Conservation (phyloP, 768 basidiomycete genomes). For the Phaeotremella fagi region DNA sequence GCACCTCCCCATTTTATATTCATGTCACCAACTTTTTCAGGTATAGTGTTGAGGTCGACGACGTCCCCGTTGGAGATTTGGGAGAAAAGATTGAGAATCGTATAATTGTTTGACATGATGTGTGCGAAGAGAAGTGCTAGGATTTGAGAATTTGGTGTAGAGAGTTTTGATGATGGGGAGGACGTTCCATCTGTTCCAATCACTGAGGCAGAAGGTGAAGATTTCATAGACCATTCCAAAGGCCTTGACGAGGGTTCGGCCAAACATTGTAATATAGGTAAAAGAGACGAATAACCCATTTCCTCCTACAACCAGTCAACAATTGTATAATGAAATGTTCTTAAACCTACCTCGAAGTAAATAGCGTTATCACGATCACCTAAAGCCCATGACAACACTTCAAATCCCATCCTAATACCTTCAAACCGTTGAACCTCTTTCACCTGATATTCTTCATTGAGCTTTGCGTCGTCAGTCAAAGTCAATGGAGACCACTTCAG, state of each 20-base stretch:
- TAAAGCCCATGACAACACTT: slow-evolving; percentile 29
- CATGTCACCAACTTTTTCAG: slow-evolving; percentile 10
- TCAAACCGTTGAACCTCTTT: slow-evolving; percentile 37
- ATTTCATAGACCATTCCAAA: neutral
- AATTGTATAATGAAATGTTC: neutral
- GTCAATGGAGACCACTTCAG: no score
- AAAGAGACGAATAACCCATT: slow-evolving; percentile 4
- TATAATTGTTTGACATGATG: slow-evolving; percentile 40
- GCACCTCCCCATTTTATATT: slow-evolving; percentile 9
- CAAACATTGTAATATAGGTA: slow-evolving; percentile 3
- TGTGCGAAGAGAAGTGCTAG: slow-evolving; percentile 36
- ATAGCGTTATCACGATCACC: slow-evolving; percentile 18
- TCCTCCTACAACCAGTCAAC: neutral
- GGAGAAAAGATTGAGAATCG: slow-evolving; percentile 29
- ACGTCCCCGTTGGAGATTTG: neutral
- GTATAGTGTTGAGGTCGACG: slow-evolving; percentile 1
- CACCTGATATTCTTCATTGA: slow-evolving; percentile 31
- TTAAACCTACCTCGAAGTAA: slow-evolving; percentile 24
- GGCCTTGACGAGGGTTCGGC: neutral
- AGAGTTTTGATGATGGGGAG: slow-evolving; percentile 1
- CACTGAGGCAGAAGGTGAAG: no score
- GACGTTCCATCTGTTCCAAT: no score
- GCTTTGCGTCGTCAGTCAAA: no score
- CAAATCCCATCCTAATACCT: slow-evolving; percentile 30
- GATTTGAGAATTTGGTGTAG: slow-evolving; percentile 16